A percentile compares a stretch with the other conserved stretches of the same genome.
phyloP scores from a whole-genome alignment of 176 grass and related monocot genomes.

The Bothriochloa decipiens region DNA sequence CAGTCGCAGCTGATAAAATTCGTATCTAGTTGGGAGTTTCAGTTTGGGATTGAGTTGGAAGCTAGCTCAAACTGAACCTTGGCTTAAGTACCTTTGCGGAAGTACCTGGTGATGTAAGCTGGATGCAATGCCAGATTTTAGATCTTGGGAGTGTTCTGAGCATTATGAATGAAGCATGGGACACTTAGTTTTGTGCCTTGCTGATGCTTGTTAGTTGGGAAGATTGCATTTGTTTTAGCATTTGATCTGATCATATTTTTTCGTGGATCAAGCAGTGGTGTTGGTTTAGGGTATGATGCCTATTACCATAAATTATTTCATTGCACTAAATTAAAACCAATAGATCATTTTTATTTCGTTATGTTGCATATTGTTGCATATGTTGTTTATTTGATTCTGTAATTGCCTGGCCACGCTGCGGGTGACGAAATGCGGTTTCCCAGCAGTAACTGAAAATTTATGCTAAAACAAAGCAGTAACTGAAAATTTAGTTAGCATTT shows the following conservation, averaged over 20 bases:
- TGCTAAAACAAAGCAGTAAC: too few species aligned
- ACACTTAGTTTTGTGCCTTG: not conserved
- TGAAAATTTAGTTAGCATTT: not conserved
- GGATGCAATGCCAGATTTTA: not conserved
- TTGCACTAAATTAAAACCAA: not conserved
- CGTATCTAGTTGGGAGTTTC: not conserved
- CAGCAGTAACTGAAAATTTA: not conserved
- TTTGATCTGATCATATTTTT: not conserved
- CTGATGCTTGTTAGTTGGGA: not conserved
- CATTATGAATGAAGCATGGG: not conserved
- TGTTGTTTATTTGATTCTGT: slow-evolving; percentile 16
- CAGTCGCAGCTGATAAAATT: not conserved
- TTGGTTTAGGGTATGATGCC: not conserved
- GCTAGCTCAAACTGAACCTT: not conserved
- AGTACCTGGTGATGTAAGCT: not conserved
- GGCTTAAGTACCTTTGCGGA: not conserved
- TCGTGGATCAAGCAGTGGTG: not conserved
- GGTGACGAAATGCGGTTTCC: not conserved
- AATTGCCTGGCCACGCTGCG: not conserved
- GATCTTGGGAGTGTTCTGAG: not conserved
- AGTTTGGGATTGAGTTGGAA: not conserved
- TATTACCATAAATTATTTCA: not conserved
- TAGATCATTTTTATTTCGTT: not conserved
- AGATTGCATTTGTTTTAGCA: not conserved
- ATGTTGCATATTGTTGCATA: too few species aligned